Conservation (phyloP, 208 protist species). For the Leishmania amazonensis region DNA sequence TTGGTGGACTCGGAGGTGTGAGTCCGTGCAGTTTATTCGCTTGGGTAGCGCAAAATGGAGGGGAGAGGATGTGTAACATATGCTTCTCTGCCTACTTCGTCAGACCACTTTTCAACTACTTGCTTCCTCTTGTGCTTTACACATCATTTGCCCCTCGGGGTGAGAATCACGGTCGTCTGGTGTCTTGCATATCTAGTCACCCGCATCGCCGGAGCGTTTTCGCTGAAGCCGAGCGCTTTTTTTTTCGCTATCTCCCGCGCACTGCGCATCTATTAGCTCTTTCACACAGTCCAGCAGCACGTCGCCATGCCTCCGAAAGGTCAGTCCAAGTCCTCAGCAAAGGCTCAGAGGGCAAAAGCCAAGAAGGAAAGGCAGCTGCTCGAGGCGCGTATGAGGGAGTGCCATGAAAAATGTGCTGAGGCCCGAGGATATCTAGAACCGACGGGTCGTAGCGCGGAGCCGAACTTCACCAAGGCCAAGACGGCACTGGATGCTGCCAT, state of each 20-base stretch:
- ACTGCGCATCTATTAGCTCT: not conserved
- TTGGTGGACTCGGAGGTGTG: not conserved
- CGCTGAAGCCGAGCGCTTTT: not conserved
- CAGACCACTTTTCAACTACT: not conserved
- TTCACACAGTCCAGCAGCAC: not conserved
- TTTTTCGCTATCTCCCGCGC: not conserved
- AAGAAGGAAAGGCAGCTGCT: slow-evolving; percentile 78
- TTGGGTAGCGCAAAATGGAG: not conserved
- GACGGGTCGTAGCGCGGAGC: slow-evolving; percentile 47
- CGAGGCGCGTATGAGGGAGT: slow-evolving; percentile 75
- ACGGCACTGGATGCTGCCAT: slow-evolving; percentile 69
- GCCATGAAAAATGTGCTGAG: slow-evolving; percentile 76
- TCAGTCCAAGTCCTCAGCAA: slow-evolving; percentile 21
- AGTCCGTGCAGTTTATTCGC: not conserved
- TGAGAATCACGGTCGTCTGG: not conserved
- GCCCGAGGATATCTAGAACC: slow-evolving; percentile 73
- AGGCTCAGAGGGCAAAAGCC: slow-evolving; percentile 49
- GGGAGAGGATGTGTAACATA: not conserved
- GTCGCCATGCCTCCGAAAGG: slow-evolving; percentile 42
- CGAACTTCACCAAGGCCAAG: slow-evolving; percentile 85
- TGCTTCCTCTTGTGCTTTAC: not conserved
- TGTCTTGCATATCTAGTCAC: not conserved
- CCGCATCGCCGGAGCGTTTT: not conserved
- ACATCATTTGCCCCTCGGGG: not conserved
- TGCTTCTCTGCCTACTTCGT: not conserved